These are phyloP conservation scores for Populus hybrid DNA, from an alignment of 441 rosid species.

Conservation along the genomic window DNA sequence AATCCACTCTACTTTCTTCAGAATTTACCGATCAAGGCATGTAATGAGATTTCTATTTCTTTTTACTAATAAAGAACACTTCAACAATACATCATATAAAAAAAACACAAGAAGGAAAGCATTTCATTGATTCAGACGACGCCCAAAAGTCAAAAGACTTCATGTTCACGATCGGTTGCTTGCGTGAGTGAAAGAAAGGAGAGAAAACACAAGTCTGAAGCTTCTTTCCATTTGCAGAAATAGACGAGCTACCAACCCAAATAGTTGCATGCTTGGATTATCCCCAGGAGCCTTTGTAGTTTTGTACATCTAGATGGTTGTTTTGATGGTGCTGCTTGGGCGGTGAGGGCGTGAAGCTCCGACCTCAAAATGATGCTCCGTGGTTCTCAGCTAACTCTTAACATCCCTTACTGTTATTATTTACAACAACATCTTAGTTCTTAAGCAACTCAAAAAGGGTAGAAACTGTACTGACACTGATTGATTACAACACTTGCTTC, in stretches of 20 bases:
- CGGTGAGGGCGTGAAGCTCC: neutral
- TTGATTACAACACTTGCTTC: slow-evolving; percentile 75
- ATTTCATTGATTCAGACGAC: neutral
- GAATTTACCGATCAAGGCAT: neutral
- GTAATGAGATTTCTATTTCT: neutral
- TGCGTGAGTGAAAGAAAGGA: neutral
- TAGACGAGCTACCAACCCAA: neutral
- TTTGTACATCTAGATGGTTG: neutral
- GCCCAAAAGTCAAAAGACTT: too few relatives aligned
- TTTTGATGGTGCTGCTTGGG: neutral
- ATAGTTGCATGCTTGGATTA: neutral
- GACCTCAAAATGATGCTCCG: neutral
- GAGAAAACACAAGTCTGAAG: neutral
- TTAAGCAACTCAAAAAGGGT: neutral
- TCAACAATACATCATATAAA: neutral
- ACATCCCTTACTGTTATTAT: too few relatives aligned
- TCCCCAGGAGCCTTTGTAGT: neutral
- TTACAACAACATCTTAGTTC: neutral
- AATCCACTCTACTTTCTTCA: too few relatives aligned
- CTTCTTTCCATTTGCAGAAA: neutral
- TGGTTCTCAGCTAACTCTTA: too few relatives aligned
- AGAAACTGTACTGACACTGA: neutral
- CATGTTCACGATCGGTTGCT: neutral
- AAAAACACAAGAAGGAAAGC: neutral
- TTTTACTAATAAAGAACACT: neutral